Evolutionary conservation across 2,329 filamentous ascomycete genomes (phyloP).

Genomic region (Aspergillus nomiae): DNA sequence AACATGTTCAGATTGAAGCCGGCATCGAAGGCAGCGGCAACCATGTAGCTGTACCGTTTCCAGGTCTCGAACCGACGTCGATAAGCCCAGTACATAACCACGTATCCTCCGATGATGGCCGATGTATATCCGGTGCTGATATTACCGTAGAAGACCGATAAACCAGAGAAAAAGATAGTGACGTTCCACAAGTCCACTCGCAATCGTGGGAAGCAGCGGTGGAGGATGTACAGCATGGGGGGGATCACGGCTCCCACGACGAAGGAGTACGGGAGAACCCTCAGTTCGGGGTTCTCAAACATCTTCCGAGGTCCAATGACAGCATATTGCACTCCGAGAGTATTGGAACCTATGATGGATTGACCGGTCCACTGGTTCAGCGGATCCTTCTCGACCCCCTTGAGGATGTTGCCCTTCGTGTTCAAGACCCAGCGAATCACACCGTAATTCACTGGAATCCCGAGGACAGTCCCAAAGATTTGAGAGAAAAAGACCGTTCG

Average conservation of each 20-base stretch:
- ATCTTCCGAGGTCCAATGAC: constrained; percentile 49
- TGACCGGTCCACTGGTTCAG: constrained; percentile 66
- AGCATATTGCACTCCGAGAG: constrained; percentile 62
- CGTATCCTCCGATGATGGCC: constrained; percentile 60
- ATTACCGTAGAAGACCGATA: constrained; percentile 62
- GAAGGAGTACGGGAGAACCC: constrained; percentile 34
- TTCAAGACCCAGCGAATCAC: constrained; percentile 63
- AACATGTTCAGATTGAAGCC: constrained; percentile 65
- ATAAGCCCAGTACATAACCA: constrained; percentile 63
- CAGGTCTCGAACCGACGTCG: constrained; percentile 59
- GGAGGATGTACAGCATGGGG: constrained; percentile 50
- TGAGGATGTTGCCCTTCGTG: constrained; percentile 59
- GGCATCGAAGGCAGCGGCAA: constrained; percentile 64
- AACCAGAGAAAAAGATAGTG: constrained; percentile 62
- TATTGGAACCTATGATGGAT: constrained; percentile 53
- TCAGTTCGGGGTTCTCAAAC: constrained; percentile 32
- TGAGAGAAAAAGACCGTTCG: constrained; percentile 63
- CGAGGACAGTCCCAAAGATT: constrained; percentile 60
- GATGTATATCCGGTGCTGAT: constrained; percentile 62
- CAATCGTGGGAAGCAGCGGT: constrained; percentile 55
- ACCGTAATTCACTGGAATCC: constrained; percentile 63
- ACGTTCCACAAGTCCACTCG: constrained; percentile 63
- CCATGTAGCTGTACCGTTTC: constrained; percentile 63
- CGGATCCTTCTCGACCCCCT: constrained; percentile 54
- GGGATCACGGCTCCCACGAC: constrained; percentile 34